phyloP scores from a whole-genome alignment of 331 rosid genomes.

The Malus hybrid region DNA sequence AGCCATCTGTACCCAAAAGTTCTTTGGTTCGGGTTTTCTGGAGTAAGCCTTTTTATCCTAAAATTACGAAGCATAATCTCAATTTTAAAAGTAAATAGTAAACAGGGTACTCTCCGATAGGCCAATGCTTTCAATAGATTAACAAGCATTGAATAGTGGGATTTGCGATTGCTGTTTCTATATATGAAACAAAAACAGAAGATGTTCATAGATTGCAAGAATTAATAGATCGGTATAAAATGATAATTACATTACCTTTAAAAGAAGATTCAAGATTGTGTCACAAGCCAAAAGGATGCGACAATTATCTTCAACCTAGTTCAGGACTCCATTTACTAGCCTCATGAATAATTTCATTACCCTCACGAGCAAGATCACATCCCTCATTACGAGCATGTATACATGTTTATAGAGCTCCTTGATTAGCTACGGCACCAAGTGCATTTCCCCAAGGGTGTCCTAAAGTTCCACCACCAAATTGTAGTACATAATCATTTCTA shows the following conservation, averaged over 20 bases:
- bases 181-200: slow-evolving; percentile 1
- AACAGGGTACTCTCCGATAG: neutral
- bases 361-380: no score
- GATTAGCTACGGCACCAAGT: no score
- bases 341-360: no score
- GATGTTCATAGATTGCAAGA: slow-evolving; percentile 11
- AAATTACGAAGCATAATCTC: no score
- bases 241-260: slow-evolving; percentile 51
- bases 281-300: slow-evolving; percentile 77
- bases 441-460: neutral
- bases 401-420: no score
- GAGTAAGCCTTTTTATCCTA: no score
- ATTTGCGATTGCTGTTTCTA: slow-evolving; percentile 50
- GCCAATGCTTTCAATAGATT: slow-evolving; percentile 54
- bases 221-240: slow-evolving; percentile 2
- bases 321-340: no score
- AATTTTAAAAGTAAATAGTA: no score
- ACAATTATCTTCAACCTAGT: slow-evolving; percentile 13
- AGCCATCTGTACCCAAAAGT: slow-evolving; percentile 39
- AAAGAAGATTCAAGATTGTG: slow-evolving; percentile 65
- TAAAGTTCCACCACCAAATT: neutral
- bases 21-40: no score
- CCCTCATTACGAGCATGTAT: no score
- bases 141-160: slow-evolving; percentile 32
- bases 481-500: slow-evolving; percentile 6